A percentile compares a stretch with the other conserved stretches of the same genome.
Evolutionary conservation across 192 early-diverging fungal genomes (phyloP).

Genomic region (Backusella tuberculispora): DNA sequence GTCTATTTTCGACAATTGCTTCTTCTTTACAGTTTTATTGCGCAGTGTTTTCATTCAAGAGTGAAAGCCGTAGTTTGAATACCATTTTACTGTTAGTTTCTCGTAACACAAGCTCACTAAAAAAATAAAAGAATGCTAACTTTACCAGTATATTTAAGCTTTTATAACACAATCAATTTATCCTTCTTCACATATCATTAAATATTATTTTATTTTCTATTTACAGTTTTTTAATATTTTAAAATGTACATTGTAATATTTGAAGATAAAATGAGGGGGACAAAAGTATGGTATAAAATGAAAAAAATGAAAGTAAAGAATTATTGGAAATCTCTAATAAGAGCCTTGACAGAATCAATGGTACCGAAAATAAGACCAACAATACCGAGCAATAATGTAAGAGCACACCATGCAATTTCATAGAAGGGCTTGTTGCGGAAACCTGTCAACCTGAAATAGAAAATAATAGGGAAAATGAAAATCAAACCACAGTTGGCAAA

Average conservation of each 20-base stretch:
- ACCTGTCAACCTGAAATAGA: slow-evolving; percentile 77
- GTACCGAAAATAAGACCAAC: slow-evolving; percentile 69
- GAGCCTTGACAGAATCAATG: slow-evolving; percentile 60
- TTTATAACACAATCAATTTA: too few species aligned
- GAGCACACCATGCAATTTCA: slow-evolving; percentile 53
- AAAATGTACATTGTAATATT: not conserved
- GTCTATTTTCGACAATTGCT: too few species aligned
- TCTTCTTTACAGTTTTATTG: too few species aligned
- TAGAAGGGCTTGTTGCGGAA: slow-evolving; percentile 41
- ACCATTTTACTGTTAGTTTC: too few species aligned
- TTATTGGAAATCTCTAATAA: slow-evolving; percentile 38
- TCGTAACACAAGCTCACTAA: too few species aligned
- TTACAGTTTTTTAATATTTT: too few species aligned
- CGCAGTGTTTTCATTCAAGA: too few species aligned
- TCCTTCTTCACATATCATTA: too few species aligned
- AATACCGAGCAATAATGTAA: slow-evolving; percentile 68
- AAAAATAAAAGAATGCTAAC: too few species aligned
- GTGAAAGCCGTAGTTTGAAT: too few species aligned
- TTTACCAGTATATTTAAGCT: too few species aligned
- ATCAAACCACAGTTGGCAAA: slow-evolving; percentile 77
- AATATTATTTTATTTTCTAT: too few species aligned
- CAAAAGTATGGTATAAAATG: not conserved
- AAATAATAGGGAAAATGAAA: slow-evolving; percentile 83
- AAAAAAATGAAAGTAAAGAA: not conserved
- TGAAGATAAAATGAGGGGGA: not conserved